A percentile compares a stretch with the other conserved stretches of the same genome.
phyloP scores from a whole-genome alignment of 306 rosid species.

The Fragaria vesca region DNA sequence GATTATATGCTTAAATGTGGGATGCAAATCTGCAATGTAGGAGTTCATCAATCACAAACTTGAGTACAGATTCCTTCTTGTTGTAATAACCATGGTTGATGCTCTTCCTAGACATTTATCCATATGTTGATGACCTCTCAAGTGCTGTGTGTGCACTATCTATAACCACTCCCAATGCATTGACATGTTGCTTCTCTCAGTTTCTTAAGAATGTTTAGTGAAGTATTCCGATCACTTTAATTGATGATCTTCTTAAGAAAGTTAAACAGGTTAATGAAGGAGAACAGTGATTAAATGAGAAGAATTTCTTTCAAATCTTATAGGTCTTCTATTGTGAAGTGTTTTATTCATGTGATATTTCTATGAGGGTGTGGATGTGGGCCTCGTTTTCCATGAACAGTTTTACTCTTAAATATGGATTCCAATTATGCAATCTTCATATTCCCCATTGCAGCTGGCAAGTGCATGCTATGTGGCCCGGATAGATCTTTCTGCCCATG shows the following conservation, averaged over 20 bases:
- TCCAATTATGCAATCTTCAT: constrained; percentile 10
- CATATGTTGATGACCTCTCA: not conserved
- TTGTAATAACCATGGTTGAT: not conserved
- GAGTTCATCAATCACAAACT: not conserved
- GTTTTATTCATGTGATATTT: not conserved
- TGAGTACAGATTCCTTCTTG: not conserved
- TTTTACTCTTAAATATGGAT: constrained; percentile 12
- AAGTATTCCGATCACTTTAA: not conserved
- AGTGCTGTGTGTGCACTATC: not conserved
- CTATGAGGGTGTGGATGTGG: not conserved
- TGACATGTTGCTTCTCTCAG: not conserved
- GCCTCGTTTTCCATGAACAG: not conserved
- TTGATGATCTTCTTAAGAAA: not conserved
- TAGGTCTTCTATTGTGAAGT: not conserved
- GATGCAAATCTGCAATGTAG: not conserved
- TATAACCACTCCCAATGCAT: not conserved
- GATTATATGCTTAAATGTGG: not conserved
- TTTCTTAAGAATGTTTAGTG: not conserved
- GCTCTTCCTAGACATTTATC: not conserved
- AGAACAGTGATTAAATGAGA: not conserved
- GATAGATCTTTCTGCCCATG: constrained; percentile 96
- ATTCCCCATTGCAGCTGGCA: constrained; percentile 60
- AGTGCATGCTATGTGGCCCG: constrained; percentile 74
- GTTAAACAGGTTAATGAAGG: not conserved
- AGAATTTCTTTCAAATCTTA: not conserved